These are phyloP conservation scores for Lactifluus pinguis DNA, from an alignment of 768 basidiomycete genomes.

Conservation along the genomic window DNA sequence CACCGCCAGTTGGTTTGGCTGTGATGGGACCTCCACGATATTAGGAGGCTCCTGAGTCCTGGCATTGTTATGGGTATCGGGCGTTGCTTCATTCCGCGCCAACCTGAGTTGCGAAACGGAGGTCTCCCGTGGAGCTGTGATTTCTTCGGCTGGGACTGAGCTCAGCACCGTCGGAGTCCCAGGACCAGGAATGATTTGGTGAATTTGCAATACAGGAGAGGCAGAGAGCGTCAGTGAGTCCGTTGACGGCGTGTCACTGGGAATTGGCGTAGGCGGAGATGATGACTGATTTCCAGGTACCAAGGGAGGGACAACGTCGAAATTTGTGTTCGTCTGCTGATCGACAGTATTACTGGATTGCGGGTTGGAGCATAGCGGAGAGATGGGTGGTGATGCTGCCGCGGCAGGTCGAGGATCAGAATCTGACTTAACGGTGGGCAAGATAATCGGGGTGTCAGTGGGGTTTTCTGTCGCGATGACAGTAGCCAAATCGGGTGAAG, in stretches of 20 bases:
- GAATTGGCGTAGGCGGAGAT: background rate
- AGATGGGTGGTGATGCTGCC: background rate
- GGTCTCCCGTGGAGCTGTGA: background rate
- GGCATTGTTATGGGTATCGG: too few species aligned
- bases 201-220: background rate
- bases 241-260: background rate
- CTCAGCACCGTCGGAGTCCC: background rate
- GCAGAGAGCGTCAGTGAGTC: background rate
- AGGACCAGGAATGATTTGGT: background rate
- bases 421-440: background rate
- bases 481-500: background rate
- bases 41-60: too few species aligned
- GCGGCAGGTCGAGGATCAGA: background rate
- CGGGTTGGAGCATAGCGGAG: too few species aligned
- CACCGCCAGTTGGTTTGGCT: too few species aligned
- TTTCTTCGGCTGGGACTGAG: background rate
- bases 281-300: background rate
- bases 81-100: too few species aligned
- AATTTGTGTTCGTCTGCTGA: background rate
- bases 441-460: background rate
- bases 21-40: too few species aligned
- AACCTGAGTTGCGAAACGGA: background rate
- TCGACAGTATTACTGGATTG: background rate
- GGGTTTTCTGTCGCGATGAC: background rate
- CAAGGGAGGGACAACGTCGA: background rate